phyloP scores from a whole-genome alignment of 495 filamentous ascomycete species.

The Podospora tetraspora region DNA sequence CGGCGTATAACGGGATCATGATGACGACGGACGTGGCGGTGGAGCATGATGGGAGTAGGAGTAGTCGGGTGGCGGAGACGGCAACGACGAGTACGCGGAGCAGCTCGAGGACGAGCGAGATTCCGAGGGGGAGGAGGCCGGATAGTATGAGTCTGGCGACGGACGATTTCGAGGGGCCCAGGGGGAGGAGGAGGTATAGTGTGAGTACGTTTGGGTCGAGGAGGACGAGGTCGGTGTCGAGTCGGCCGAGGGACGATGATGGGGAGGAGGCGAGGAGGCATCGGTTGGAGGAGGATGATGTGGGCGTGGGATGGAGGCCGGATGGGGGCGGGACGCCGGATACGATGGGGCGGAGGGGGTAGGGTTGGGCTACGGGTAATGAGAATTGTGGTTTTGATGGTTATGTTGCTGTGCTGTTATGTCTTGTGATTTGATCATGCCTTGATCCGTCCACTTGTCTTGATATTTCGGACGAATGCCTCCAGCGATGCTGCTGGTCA shows the following conservation, averaged over 20 bases:
- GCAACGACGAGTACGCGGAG: background rate
- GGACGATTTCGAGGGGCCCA: background rate
- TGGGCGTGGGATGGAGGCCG: background rate
- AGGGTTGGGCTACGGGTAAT: background rate
- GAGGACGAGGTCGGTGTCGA: background rate
- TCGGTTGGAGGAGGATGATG: background rate
- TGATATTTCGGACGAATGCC: too few species aligned
- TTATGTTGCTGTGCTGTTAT: background rate
- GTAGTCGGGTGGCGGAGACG: background rate
- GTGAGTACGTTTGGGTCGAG: background rate
- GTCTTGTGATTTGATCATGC: background rate
- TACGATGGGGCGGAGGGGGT: background rate
- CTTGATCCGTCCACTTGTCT: background rate
- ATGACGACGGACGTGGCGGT: constrained; percentile 2
- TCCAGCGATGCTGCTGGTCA: background rate
- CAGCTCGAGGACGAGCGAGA: background rate
- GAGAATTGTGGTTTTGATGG: background rate
- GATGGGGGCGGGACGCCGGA: background rate
- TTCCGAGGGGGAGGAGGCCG: background rate
- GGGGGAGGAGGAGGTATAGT: background rate
- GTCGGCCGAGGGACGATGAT: background rate
- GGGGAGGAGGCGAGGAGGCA: background rate
- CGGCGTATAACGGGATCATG: constrained; percentile 1
- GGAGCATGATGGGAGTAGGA: background rate
- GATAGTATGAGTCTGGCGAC: background rate